phyloP scores from a whole-genome alignment of 2,329 filamentous ascomycete genomes.

The Pestalotiopsis sp. region DNA sequence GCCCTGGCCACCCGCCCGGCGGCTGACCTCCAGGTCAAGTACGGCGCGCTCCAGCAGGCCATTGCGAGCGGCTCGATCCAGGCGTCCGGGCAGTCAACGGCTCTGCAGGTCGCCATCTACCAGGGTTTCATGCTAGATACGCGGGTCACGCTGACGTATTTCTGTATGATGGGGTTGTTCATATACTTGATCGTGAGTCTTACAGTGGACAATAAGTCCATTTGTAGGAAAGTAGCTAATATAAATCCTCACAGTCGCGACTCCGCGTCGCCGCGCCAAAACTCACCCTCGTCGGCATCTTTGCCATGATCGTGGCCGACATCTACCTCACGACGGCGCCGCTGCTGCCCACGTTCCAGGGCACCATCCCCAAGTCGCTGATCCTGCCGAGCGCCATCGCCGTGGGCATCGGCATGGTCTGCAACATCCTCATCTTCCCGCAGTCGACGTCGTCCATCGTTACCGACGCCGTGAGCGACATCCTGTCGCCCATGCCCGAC shows the following conservation, averaged over 20 bases:
- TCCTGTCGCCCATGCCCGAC: neutral
- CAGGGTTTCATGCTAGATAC: slow-evolving; percentile 1
- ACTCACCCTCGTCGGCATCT: slow-evolving; percentile 7
- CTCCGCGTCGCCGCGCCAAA: slow-evolving; percentile 1
- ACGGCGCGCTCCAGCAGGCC: neutral
- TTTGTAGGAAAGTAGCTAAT: no score
- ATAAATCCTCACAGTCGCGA: neutral
- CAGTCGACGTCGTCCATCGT: slow-evolving; percentile 5
- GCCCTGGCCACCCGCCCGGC: neutral
- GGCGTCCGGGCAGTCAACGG: neutral
- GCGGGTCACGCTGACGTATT: neutral
- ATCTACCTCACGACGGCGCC: neutral
- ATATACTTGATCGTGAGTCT: slow-evolving; percentile 1
- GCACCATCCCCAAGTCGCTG: slow-evolving; percentile 2
- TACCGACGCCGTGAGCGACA: neutral
- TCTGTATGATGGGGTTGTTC: slow-evolving; percentile 11
- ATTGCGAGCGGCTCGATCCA: neutral
- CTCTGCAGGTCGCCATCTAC: neutral
- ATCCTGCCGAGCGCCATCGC: neutral
- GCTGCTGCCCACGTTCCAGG: slow-evolving; percentile 1
- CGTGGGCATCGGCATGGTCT: slow-evolving; percentile 3
- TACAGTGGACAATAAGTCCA: no score
- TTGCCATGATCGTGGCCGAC: neutral
- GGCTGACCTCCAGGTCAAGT: neutral
- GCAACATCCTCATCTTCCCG: slow-evolving; percentile 2